These are phyloP conservation scores for Cinnamomum micranthum DNA, from an alignment of 164 flowering plant species.

Conservation along the genomic window DNA sequence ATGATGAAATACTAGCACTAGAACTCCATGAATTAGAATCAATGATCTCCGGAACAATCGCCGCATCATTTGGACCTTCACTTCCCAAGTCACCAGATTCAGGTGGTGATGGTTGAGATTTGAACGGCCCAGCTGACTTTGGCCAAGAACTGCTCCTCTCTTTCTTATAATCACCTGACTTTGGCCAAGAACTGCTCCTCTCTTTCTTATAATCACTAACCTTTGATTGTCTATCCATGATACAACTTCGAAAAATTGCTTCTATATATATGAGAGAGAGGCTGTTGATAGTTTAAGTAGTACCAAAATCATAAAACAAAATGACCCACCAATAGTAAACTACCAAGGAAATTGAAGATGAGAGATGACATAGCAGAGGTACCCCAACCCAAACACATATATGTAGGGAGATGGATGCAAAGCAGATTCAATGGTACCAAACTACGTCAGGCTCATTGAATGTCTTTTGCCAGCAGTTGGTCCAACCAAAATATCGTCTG, in stretches of 20 bases:
- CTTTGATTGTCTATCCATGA: slow-evolving; percentile 2
- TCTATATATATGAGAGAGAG: background rate
- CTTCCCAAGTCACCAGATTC: background rate
- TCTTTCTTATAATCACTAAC: background rate
- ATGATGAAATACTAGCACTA: background rate
- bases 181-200: background rate
- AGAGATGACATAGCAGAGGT: background rate
- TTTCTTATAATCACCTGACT: background rate
- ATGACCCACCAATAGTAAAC: background rate
- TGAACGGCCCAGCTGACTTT: background rate
- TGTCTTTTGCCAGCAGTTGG: background rate
- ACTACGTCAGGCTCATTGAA: background rate
- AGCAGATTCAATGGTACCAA: background rate
- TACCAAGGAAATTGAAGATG: background rate
- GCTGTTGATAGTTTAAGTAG: background rate
- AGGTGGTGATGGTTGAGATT: background rate
- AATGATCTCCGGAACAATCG: background rate
- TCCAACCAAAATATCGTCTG: background rate
- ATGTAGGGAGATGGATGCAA: background rate
- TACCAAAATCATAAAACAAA: background rate
- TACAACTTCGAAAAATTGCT: background rate
- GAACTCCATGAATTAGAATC: background rate
- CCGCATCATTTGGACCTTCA: background rate
- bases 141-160: background rate
- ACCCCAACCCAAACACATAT: background rate